Conservation (phyloP, 2,329 filamentous ascomycete species). For the Teratosphaeria epicoccoides region DNA sequence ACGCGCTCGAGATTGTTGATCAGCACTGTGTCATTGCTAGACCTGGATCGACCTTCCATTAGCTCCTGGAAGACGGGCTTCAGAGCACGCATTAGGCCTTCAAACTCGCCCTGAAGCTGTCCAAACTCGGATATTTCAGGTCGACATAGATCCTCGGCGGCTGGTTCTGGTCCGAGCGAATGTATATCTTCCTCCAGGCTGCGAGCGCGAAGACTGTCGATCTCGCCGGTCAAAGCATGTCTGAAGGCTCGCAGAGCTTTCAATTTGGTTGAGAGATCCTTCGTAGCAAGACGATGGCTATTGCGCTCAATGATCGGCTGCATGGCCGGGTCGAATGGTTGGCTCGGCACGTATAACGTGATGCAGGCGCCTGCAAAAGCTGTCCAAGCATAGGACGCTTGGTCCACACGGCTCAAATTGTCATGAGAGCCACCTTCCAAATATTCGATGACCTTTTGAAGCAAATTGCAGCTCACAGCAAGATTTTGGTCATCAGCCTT, state of each 20-base stretch:
- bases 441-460: background rate
- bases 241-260: constrained; percentile 57
- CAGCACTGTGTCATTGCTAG: background rate
- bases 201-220: constrained; percentile 55
- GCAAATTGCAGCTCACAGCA: background rate
- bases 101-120: constrained; percentile 70
- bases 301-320: constrained; percentile 52
- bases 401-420: background rate
- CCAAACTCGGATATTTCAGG: constrained; percentile 57
- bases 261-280: constrained; percentile 47
- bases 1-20: constrained; percentile 44
- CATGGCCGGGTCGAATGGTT: constrained; percentile 69
- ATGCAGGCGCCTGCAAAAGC: constrained; percentile 65
- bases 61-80: constrained; percentile 2
- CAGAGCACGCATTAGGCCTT: constrained; percentile 16
- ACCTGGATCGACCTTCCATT: background rate
- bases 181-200: constrained; percentile 52
- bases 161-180: constrained; percentile 55
- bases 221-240: constrained; percentile 54
- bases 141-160: constrained; percentile 58
- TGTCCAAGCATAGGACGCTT: constrained; percentile 55
- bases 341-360: constrained; percentile 73
- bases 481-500: background rate
- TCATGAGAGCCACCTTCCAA: background rate
- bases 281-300: constrained; percentile 46